Base-by-base conservation (phyloP, 352 stramenopile species). In the Pythium folliculosum region DNA sequence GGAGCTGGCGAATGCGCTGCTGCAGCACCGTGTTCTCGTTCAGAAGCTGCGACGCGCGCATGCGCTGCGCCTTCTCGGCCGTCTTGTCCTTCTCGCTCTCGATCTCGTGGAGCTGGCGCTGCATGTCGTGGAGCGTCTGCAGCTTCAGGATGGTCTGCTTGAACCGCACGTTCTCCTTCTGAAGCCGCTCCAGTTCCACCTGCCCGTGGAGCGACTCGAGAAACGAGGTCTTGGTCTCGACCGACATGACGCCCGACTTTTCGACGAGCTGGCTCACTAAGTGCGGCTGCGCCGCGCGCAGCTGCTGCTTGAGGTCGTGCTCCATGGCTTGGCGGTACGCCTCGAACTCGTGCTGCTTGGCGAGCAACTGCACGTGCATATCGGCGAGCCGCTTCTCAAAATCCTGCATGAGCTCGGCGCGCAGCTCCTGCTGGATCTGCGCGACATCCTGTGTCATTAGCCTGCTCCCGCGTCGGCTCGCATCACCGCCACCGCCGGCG, bases 101-200 rank as follows among this genome's bases (percentile, higher is more conserved):
- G 2, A 73, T 67, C 19, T 56, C 60, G 5, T 82, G 76, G 13
- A 66, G 80, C 35, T 90, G 72, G 25, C 85, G 77, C 48, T 91
- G 81, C 72, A 89, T 86, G 25, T 82, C 74, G 21, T 81, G 75
- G 16, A 92, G 61, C 16, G 85, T 73, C n/a, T 89, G 80, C 8
- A 94, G 65, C 38, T 86, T 89, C 8, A 92, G 59, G 13, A 92
- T 59, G 12, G 83, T 84, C 66, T 89, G 81, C 59, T 90, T 90
- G 50, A 94, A 73, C 19, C 72, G 60, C 12, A 82, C 69, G 48
- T 91, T 94, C 55, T 94, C 85, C 19, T 80, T 73, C n/a, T 82
- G 77, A 8, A 85, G 61, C 25, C 73, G 70, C 14, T 84, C 76
- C 22, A 77, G 50, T 0, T 75, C 73, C 22, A 76, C 72, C 27